Base-by-base conservation (phyloP, 805 yeast species). In the Candida nitratophila region DNA sequence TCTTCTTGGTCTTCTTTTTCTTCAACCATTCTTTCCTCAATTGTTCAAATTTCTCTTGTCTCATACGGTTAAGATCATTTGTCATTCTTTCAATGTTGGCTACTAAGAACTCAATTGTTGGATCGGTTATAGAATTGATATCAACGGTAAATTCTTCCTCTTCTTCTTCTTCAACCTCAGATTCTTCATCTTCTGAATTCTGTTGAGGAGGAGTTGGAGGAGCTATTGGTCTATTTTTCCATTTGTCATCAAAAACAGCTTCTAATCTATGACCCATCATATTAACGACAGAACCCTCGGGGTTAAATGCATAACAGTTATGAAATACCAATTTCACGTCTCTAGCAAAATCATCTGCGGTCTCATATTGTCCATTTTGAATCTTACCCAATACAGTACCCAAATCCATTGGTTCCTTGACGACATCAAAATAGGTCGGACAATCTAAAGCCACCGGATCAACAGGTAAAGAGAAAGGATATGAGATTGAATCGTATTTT, bases 211-310 rank as follows among this genome's bases (percentile, higher is more conserved):
- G 82, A 17, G 85, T 79, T 20, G 75, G 72, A 2, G 77, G 75
- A 3, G 86, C 80, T 14, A 80, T 71, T 17, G 96, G 96, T 61
- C 82, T 79, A 52, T 87, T 89, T 21, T 79, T 75, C 97, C 98
- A 91, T 62, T 81, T 83, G 56, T 85, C 81, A 55, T 88, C 85
- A 59, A 91, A 93, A 3, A 86, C 76, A 24, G 81, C 82, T 64
- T 93, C 97, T 44, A 93, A 70, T 54, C 89, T 76, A 61, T 87
- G 96, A 17, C 98, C 99, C 95, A 93, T 85, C 75, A 79, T 76
- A 63, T 90, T 88, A 32, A 93, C 99, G 40, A 95, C 95, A 5
- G 96, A 82, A n/a, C 96, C 96, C 55, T 86, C 96, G 2, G 99
- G 98, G 64, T 93, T 93, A 69, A 91, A 93, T 15, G 75, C 71